Conservation (phyloP, 116 monocot species). For the Posidonia oceanica region DNA sequence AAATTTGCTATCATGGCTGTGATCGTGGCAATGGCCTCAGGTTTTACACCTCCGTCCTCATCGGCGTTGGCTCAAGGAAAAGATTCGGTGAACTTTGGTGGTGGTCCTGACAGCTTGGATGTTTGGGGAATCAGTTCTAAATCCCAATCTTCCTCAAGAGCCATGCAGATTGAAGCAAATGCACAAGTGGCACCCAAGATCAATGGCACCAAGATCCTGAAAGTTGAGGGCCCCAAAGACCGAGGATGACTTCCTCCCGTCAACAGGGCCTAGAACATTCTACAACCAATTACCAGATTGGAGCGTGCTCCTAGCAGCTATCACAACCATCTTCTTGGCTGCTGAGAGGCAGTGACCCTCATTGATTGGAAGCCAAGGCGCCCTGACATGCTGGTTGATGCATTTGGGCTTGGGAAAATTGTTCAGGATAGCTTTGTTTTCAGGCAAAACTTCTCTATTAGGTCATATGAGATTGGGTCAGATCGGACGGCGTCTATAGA, state of each 20-base stretch:
- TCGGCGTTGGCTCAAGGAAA: conserved; percentile 30
- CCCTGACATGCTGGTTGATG: conserved; percentile 80
- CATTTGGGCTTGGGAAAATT: conserved; percentile 68
- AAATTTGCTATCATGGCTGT: conserved; percentile 12
- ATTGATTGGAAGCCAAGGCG: conserved; percentile 82
- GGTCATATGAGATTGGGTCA: conserved; percentile 92
- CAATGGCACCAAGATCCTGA: conserved; percentile 58
- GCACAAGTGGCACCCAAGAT: conserved; percentile 72
- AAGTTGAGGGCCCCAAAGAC: conserved; percentile 26
- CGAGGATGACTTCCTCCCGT: conserved; percentile 34
- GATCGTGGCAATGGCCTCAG: no score
- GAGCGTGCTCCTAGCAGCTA: conserved; percentile 84
- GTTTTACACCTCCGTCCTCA: no score
- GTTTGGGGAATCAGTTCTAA: conserved; percentile 48
- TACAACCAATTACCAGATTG: conserved; percentile 88
- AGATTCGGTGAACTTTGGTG: conserved; percentile 23
- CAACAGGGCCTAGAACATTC: conserved; percentile 50
- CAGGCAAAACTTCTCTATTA: conserved; percentile 80
- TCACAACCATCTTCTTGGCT: conserved; percentile 79
- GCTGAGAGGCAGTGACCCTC: conserved; percentile 90
- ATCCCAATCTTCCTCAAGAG: conserved; percentile 23
- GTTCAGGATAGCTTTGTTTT: conserved; percentile 62
- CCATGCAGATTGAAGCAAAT: conserved; percentile 47
- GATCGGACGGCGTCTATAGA: conserved; percentile 87
- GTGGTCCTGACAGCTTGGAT: conserved; percentile 34